Base-by-base conservation (phyloP, 169 alveolate species). In the Theileria orientalis region DNA sequence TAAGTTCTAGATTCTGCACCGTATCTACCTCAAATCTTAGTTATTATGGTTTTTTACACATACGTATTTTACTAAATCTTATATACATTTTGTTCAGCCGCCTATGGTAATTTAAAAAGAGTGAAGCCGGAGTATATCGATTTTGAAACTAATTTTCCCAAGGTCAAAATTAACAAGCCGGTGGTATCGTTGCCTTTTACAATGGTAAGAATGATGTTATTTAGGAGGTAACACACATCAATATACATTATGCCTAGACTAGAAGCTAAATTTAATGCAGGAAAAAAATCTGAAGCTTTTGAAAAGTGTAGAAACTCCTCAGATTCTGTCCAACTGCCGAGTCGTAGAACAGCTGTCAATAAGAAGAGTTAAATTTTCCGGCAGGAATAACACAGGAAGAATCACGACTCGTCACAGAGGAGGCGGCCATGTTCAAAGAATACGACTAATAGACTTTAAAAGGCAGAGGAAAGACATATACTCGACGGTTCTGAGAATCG, bases 401-500 rank as follows among this genome's bases (percentile, higher is more conserved):
- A 73, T 84, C 25, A 85, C 90, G 19, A 69, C 83, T 23, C 90
- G 93, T n/a, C 95, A 92, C 80, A 74, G 94, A 16, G 96, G 95
- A 16, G 97, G 96, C 13, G 96, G 96, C 0, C 92, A 88, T 44
- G 87, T 74, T 37, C 95, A 91, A 63, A 93, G 96, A n/a, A 84
- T 94, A 16, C 78, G 96, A 35, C 82, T 92, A 37, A 90, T 94
- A 9, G 97, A 94, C 87, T 94, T 90, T 77, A 92, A 91, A 87
- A 71, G 97, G 30, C 93, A 90, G 23, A 80, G 97, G 57, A 90
- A 90, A 76, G 96, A 92, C 64, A 91, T 94, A 37, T 91, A 80
- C 42, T 90, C 94, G 16, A 90, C 97, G 14, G 96, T 94, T 29
- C 84, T 94, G 46, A 72, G 96, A 37, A 89, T 92, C 16, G 96